Evolutionary conservation across 192 early-diverging fungal species (phyloP).

Genomic region (Umbelopsis vinacea): DNA sequence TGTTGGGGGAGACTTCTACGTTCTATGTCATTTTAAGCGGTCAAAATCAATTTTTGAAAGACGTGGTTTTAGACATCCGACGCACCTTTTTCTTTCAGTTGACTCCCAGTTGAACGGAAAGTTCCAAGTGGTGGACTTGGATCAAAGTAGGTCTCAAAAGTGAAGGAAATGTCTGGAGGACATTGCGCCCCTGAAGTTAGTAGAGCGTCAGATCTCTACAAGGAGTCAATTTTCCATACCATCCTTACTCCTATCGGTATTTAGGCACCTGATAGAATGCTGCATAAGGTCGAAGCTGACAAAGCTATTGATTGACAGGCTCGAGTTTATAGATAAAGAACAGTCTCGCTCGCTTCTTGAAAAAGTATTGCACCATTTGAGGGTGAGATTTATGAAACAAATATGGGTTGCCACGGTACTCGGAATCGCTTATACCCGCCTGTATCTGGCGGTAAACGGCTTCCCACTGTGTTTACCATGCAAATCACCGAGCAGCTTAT

Average conservation of each 20-base stretch:
- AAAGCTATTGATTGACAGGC: no score
- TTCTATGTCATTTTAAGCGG: not conserved
- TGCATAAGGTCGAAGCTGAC: not conserved
- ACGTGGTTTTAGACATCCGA: no score
- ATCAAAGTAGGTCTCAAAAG: no score
- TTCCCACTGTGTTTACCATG: not conserved
- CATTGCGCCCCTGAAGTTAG: not conserved
- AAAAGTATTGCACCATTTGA: not conserved
- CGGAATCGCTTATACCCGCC: not conserved
- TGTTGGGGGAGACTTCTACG: not conserved
- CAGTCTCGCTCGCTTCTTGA: not conserved
- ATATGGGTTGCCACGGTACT: conserved; percentile 10
- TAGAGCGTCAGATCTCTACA: not conserved
- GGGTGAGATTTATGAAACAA: not conserved
- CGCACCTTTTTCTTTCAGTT: no score
- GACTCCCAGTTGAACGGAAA: no score
- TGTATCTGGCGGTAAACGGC: not conserved
- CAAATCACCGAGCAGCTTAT: not conserved
- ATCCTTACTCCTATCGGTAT: not conserved
- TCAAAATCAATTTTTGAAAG: no score
- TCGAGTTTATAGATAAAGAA: not conserved
- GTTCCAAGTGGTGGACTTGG: no score
- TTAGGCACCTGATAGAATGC: not conserved
- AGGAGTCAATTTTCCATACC: not conserved
- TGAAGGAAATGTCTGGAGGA: no score